Evolutionary conservation across 768 basidiomycete genomes (phyloP).

Genomic region (Leccinellum luteum): DNA sequence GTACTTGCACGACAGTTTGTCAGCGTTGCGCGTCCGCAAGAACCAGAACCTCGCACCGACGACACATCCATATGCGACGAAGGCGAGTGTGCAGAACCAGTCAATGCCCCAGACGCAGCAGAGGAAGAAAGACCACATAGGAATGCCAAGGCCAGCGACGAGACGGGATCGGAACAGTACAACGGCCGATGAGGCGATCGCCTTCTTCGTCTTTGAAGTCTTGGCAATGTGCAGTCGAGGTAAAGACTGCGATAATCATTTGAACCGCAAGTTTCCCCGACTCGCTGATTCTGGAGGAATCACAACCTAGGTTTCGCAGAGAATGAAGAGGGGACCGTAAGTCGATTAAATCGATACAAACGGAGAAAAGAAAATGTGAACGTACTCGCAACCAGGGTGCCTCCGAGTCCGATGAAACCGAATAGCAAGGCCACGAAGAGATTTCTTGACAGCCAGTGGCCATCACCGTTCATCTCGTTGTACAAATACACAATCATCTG

Average conservation of each 20-base stretch:
- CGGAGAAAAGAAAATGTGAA: neutral
- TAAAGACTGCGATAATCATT: too few species aligned
- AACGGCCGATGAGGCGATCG: slow-evolving; percentile 37
- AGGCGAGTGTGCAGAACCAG: slow-evolving; percentile 12
- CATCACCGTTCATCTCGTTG: slow-evolving; percentile 37
- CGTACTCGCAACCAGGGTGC: slow-evolving; percentile 39
- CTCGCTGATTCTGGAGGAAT: slow-evolving; percentile 24
- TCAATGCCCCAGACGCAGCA: slow-evolving; percentile 35
- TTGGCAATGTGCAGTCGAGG: too few species aligned
- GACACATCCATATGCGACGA: slow-evolving; percentile 7
- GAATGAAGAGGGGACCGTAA: neutral
- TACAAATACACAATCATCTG: slow-evolving; percentile 34
- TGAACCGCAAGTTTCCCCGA: too few species aligned
- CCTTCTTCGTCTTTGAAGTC: slow-evolving; percentile 43
- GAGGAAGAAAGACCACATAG: too few species aligned
- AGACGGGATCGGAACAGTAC: slow-evolving; percentile 40
- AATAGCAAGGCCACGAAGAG: slow-evolving; percentile 37
- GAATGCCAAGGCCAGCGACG: too few species aligned
- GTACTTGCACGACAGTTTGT: slow-evolving; percentile 35
- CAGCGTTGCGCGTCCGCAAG: slow-evolving; percentile 26
- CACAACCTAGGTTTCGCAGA: slow-evolving; percentile 13
- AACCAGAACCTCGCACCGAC: slow-evolving; percentile 35
- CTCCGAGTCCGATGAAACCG: slow-evolving; percentile 36
- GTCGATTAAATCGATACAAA: too few species aligned
- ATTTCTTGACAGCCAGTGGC: slow-evolving; percentile 39